phyloP scores from a whole-genome alignment of 306 rosid species.

The Quercus dentata region DNA sequence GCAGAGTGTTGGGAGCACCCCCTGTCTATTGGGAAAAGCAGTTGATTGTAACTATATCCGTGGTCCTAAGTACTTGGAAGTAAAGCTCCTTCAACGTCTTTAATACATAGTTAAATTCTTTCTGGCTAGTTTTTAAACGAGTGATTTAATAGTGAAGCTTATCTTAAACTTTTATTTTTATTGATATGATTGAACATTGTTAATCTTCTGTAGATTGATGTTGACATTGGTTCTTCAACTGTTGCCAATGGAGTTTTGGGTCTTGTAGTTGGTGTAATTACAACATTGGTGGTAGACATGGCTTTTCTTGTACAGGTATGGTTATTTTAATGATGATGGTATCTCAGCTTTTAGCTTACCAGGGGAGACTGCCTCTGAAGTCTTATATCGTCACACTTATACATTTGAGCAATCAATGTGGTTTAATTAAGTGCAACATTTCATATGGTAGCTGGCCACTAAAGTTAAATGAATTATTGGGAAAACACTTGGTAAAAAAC shows the following conservation, averaged over 20 bases:
- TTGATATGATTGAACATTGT: background rate
- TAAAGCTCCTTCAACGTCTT: constrained; percentile 30
- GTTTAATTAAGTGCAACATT: background rate
- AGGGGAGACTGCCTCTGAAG: background rate
- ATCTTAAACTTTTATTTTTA: constrained; percentile 23
- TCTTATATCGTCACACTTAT: background rate
- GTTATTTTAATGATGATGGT: background rate
- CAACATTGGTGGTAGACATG: constrained; percentile 97
- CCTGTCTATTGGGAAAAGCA: constrained; percentile 97
- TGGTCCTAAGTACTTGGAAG: constrained; percentile 88
- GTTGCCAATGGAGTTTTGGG: constrained; percentile 99
- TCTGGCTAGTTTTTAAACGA: constrained; percentile 10
- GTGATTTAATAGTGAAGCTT: constrained; percentile 12
- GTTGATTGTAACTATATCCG: constrained; percentile 96
- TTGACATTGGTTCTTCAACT: constrained; percentile 97
- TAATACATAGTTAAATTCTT: background rate
- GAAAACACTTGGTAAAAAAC: too few species aligned
- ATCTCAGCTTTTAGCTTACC: background rate
- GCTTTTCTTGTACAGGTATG: constrained; percentile 98
- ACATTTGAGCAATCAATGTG: background rate
- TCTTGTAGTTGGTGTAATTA: constrained; percentile 90
- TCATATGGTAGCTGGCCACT: background rate
- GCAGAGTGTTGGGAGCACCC: constrained; percentile 98
- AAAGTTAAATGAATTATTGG: background rate
- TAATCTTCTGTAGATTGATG: constrained; percentile 73